Conservation (phyloP, 2,329 filamentous ascomycete species). For the Colletotrichum kahawae region DNA sequence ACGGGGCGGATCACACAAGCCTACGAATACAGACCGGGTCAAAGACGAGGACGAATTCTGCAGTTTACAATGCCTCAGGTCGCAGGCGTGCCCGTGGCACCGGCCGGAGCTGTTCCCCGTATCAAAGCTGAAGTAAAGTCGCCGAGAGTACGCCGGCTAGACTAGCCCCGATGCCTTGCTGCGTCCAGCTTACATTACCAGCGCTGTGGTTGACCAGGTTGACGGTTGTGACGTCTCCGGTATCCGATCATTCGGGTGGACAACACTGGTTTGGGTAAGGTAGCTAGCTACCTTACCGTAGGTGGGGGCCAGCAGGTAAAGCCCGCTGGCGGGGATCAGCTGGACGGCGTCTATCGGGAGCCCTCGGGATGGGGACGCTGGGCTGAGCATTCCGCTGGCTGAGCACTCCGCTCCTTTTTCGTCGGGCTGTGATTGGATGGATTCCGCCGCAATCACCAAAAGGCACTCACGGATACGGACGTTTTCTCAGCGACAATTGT, state of each 20-base stretch:
- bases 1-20: background rate
- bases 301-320: background rate
- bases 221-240: background rate
- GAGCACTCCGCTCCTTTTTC: constrained; percentile 2
- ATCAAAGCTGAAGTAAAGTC: background rate
- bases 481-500: background rate
- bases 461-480: background rate
- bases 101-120: background rate
- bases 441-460: background rate
- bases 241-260: background rate
- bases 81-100: background rate
- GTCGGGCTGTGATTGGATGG: background rate
- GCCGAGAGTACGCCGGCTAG: background rate
- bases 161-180: background rate
- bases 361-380: background rate
- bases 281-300: background rate
- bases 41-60: background rate
- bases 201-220: background rate
- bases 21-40: constrained; percentile 21
- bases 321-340: constrained; percentile 3
- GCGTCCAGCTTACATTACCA: background rate
- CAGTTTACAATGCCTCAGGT: background rate
- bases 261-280: background rate
- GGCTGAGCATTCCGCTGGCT: background rate
- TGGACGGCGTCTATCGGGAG: constrained; percentile 13